Percentiles rank a stretch among this genome's conserved stretches.
These are phyloP conservation scores for Lachnellula occidentalis DNA, from an alignment of 2,329 filamentous ascomycete genomes.

Conservation along the genomic window DNA sequence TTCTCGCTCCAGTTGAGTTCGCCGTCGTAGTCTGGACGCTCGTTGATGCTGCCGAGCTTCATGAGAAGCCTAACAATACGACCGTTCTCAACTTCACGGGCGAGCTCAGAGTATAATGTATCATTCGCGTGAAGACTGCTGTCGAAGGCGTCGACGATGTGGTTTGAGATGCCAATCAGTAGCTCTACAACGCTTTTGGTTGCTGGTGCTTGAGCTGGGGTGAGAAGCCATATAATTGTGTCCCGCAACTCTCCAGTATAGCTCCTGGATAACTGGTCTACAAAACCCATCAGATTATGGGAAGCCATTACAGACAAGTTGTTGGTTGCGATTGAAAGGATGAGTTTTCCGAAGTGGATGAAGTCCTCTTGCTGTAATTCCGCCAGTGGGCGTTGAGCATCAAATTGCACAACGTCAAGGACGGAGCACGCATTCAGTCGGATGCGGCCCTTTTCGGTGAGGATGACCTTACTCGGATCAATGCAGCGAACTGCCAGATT, in stretches of 20 bases:
- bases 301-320: conserved; percentile 45
- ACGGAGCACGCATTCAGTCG: conserved; percentile 84
- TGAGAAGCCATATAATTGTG: conserved; percentile 76
- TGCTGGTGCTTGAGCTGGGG: conserved; percentile 50
- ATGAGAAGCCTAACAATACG: conserved; percentile 72
- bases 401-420: conserved; percentile 82
- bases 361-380: conserved; percentile 89
- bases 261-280: conserved; percentile 70
- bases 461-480: conserved; percentile 79
- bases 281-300: conserved; percentile 60
- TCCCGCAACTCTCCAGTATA: conserved; percentile 78
- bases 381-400: conserved; percentile 58
- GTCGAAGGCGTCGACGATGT: conserved; percentile 71
- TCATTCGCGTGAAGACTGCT: conserved; percentile 76
- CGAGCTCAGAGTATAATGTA: conserved; percentile 64
- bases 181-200: conserved; percentile 76
- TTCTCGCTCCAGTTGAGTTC: conserved; percentile 83
- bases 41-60: conserved; percentile 84
- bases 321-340: conserved; percentile 76
- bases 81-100: conserved; percentile 83
- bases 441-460: conserved; percentile 87
- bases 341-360: conserved; percentile 73
- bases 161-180: conserved; percentile 69
- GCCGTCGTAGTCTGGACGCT: conserved; percentile 78
- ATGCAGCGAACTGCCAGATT: conserved; percentile 82